A percentile compares a stretch with the other conserved stretches of the same genome.
These are phyloP conservation scores for Naegleria fowleri DNA, from an alignment of 208 protist genomes.

Conservation along the genomic window DNA sequence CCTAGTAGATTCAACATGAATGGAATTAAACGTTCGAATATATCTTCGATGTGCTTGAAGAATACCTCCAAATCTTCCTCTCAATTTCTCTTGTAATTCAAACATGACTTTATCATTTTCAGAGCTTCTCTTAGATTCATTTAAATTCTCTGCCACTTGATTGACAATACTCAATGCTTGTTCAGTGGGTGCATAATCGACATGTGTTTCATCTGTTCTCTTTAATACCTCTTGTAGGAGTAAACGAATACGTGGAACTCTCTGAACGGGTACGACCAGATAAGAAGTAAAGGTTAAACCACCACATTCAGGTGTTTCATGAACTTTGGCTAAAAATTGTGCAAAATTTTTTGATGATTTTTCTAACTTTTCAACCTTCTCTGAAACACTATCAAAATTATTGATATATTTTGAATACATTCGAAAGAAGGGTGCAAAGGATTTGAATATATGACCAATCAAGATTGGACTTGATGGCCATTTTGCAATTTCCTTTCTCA, in stretches of 20 bases:
- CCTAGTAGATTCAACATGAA: neutral
- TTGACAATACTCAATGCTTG: neutral
- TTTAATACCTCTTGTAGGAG: neutral
- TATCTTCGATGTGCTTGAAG: neutral
- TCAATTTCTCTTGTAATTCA: neutral
- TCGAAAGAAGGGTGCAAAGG: neutral
- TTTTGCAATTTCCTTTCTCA: neutral
- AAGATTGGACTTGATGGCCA: neutral
- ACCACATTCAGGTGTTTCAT: neutral
- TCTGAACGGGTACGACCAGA: neutral
- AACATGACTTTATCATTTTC: neutral
- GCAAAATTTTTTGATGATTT: neutral
- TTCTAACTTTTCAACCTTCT: neutral
- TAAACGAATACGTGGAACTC: neutral
- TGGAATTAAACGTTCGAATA: neutral
- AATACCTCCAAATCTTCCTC: neutral
- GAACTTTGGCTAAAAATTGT: neutral
- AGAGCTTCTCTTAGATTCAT: neutral
- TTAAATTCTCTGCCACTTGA: neutral
- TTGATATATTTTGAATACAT: slow-evolving; percentile 4
- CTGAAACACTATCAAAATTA: neutral
- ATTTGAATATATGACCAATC: neutral
- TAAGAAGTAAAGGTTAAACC: neutral
- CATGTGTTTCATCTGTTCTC: neutral
- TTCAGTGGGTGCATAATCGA: neutral